Conservation (phyloP, 1,284 basidiomycete species). For the Thecaphora thlaspeos region DNA sequence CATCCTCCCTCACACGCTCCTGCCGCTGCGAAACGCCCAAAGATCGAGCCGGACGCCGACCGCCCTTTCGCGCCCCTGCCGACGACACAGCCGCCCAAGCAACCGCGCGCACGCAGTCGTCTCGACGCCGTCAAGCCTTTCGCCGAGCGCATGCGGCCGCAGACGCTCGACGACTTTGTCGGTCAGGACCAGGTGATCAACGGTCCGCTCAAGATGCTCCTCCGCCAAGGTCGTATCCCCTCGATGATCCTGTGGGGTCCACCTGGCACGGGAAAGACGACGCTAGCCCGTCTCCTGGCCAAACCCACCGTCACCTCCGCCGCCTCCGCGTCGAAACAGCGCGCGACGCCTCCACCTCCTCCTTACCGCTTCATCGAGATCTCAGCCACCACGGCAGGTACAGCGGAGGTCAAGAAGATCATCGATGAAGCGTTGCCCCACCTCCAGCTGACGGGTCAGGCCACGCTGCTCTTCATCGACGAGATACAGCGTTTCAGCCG, state of each 20-base stretch:
- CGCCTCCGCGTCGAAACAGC: slow-evolving; percentile 65
- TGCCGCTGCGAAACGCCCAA: no score
- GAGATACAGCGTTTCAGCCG: slow-evolving; percentile 82
- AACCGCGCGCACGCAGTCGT: slow-evolving; percentile 8
- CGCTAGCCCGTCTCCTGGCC: slow-evolving; percentile 72
- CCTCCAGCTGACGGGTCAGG: slow-evolving; percentile 69
- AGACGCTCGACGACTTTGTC: slow-evolving; percentile 46
- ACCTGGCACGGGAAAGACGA: slow-evolving; percentile 69
- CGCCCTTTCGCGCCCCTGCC: background rate
- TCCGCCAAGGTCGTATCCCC: slow-evolving; percentile 42
- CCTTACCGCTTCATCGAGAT: slow-evolving; percentile 52
- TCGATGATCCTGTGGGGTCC: slow-evolving; percentile 56
- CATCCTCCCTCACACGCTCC: no score
- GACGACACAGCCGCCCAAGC: background rate
- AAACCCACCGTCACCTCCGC: slow-evolving; percentile 66
- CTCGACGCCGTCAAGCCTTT: slow-evolving; percentile 43
- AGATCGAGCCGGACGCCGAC: no score
- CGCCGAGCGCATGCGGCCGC: slow-evolving; percentile 52
- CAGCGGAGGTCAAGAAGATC: slow-evolving; percentile 74
- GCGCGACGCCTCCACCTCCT: slow-evolving; percentile 6
- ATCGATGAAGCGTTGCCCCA: slow-evolving; percentile 77
- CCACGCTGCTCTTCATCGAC: slow-evolving; percentile 76
- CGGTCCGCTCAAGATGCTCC: slow-evolving; percentile 44
- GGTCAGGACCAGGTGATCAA: slow-evolving; percentile 44
- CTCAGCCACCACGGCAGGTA: slow-evolving; percentile 64